Evolutionary conservation across 148 eudicot genomes (phyloP), one percentile per base, ranked within the genome.

Genomic region (Rhododendron vialii): DNA sequence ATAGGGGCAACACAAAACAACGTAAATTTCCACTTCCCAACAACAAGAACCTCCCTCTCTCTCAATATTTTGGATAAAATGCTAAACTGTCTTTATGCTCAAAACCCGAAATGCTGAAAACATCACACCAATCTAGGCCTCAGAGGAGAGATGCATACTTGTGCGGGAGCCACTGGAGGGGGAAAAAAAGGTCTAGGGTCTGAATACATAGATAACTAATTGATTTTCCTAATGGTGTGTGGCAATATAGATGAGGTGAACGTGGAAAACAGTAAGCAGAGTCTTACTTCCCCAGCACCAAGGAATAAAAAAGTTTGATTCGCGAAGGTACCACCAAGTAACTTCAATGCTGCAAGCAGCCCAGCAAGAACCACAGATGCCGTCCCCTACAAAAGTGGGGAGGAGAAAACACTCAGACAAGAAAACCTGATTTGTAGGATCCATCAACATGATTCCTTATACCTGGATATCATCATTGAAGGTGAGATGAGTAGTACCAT

Each of bases 221-320:
- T 5, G 36, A 71, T 71, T 71, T 67, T 71, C 36, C 20, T 71
- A 20, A 30, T 30, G 38, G 18, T 3, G 38, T 24, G 47, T 7
- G 11, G 17, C 53, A 63, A 50, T 55, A 65, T 41, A 38, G 9
- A 86, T 26, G 65, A 51, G 28, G 22, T 36, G 75, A 41, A 30
- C 2, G 20, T 50, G 65, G 2, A 5, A 59, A 63, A n/a, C 9
- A 20, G 71, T 76, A 82, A 33, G 57, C 1, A 67, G 69, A 75
- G 47, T 59, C 90, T 88, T 86, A 95, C 98, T 92, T 96, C 99
- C 74, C 99, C 97, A 86, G 99, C 99, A 83, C 98, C 99, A 83
- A 95, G 38, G 76, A 71, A 71, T 71, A 71, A 71, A 71, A 30
- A 71, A 71, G 76, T 30, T 71, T 71, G 76, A 71, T 71, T 20